phyloP scores from a whole-genome alignment of 805 yeast genomes.

The Kurtzmaniella fragi region DNA sequence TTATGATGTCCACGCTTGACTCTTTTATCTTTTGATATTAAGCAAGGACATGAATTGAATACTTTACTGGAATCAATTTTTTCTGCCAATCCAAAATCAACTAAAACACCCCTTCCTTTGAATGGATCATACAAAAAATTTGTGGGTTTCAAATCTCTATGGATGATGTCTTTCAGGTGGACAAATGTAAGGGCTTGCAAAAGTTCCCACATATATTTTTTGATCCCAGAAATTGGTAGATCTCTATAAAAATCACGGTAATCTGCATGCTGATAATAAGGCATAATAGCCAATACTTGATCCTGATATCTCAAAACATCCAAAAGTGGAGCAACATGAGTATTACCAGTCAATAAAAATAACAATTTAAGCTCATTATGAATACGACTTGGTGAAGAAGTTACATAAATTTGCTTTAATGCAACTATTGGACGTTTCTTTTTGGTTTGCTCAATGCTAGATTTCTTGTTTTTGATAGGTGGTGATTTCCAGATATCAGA shows the following conservation, averaged over 20 bases:
- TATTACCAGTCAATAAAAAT: conserved; percentile 60
- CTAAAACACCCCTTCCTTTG: conserved; percentile 70
- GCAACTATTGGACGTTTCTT: conserved; percentile 61
- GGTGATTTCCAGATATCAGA: conserved; percentile 43
- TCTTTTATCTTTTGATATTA: conserved; percentile 15
- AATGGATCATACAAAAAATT: conserved; percentile 67
- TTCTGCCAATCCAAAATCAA: conserved; percentile 92
- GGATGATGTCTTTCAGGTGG: conserved; percentile 35
- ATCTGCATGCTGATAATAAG: conserved; percentile 87
- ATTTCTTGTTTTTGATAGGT: conserved; percentile 26
- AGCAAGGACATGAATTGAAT: conserved; percentile 50
- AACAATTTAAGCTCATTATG: conserved; percentile 80
- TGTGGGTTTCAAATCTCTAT: conserved; percentile 47
- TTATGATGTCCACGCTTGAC: conserved; percentile 10
- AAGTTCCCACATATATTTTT: conserved; percentile 73
- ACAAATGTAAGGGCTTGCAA: conserved; percentile 71
- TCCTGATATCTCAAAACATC: conserved; percentile 86
- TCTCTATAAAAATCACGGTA: conserved; percentile 83
- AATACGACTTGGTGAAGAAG: conserved; percentile 90
- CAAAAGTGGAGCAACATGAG: conserved; percentile 79
- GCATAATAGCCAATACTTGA: conserved; percentile 89
- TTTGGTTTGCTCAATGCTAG: conserved; percentile 14
- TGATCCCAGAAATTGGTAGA: conserved; percentile 73
- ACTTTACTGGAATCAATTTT: conserved; percentile 17
- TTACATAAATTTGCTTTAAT: conserved; percentile 86